Evolutionary conservation across 176 grass and related monocot genomes (phyloP).

Genomic region (Rhynchospora breviuscula): DNA sequence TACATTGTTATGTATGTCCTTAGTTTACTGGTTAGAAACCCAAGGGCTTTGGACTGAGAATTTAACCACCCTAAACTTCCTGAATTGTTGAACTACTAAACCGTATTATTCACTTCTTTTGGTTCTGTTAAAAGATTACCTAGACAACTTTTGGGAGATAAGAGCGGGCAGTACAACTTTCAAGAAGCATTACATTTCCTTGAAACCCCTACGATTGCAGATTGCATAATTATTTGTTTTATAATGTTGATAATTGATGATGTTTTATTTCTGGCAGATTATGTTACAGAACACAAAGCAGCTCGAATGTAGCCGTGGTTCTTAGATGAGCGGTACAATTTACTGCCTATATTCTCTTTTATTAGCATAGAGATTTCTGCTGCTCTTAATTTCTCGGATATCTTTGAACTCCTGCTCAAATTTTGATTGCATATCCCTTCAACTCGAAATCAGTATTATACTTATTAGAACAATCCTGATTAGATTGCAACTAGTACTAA

Average conservation of each 20-base stretch:
- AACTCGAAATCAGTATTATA: background rate
- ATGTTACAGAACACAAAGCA: conserved; percentile 67
- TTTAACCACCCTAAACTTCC: background rate
- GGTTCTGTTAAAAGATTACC: background rate
- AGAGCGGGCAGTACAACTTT: background rate
- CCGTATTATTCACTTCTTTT: background rate
- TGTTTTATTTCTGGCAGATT: conserved; percentile 39
- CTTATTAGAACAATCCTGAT: background rate
- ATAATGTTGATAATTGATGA: background rate
- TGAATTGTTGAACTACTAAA: background rate
- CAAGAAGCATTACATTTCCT: background rate
- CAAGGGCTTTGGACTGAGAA: no score
- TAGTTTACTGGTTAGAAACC: background rate
- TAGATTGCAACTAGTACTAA: background rate
- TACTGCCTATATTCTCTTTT: no score
- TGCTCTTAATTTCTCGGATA: background rate
- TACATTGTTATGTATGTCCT: no score
- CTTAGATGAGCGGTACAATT: conserved; percentile 4
- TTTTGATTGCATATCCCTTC: background rate
- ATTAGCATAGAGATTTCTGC: background rate
- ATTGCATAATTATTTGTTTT: background rate
- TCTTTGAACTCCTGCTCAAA: background rate
- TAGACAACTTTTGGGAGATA: background rate
- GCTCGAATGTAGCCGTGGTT: conserved; percentile 61
- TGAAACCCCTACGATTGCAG: background rate